Conservation (phyloP, 176 grass and related monocot genomes). For the Triticum monococcum region DNA sequence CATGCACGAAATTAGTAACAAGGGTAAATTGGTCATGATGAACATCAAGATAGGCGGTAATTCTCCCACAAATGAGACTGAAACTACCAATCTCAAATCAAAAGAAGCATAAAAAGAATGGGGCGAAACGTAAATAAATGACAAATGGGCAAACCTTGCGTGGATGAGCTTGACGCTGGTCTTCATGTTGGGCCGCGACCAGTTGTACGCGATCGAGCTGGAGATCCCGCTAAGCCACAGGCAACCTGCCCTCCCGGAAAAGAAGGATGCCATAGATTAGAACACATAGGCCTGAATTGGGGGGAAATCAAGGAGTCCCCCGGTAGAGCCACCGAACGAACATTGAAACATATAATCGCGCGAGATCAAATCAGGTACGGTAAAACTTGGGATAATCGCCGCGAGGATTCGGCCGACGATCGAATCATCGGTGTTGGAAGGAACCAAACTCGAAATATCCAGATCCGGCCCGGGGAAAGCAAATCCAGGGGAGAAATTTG, state of each 20-base stretch:
- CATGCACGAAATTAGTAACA: neutral
- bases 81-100: neutral
- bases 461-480: conserved; percentile 9
- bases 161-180: conserved; percentile 99
- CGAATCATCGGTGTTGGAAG: neutral
- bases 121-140: neutral
- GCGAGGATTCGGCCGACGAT: neutral
- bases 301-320: neutral
- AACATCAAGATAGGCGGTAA: neutral
- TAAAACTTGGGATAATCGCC: neutral
- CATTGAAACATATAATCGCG: neutral
- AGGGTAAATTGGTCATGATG: neutral
- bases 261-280: neutral
- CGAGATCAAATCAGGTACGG: neutral
- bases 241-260: conserved; percentile 46
- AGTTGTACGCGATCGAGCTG: conserved; percentile 94
- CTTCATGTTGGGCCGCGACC: conserved; percentile 92
- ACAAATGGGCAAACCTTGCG: conserved; percentile 64
- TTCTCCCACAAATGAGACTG: neutral
- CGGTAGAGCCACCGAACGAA: neutral
- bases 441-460: neutral
- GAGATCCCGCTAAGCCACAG: conserved; percentile 89
- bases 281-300: neutral
- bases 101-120: neutral
- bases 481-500: neutral